Evolutionary conservation across 2,329 filamentous ascomycete species (phyloP).

Genomic region (Monilinia laxa): DNA sequence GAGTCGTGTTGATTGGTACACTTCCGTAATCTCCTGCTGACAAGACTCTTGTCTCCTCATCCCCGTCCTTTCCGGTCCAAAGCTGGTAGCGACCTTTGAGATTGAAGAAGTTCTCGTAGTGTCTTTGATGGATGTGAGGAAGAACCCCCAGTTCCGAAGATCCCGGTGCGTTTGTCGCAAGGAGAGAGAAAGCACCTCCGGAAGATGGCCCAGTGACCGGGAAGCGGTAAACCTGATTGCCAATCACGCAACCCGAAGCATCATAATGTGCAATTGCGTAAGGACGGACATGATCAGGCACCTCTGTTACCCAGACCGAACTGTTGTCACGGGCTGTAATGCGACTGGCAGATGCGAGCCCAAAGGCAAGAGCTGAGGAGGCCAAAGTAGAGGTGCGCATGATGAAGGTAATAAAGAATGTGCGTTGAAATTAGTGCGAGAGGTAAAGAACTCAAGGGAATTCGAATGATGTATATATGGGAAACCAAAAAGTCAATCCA

Average conservation of each 20-base stretch:
- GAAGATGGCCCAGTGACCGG: slow-evolving; percentile 48
- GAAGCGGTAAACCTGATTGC: slow-evolving; percentile 45
- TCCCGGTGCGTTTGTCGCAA: slow-evolving; percentile 46
- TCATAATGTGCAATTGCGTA: slow-evolving; percentile 33
- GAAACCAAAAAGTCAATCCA: background rate
- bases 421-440: background rate
- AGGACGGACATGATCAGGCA: slow-evolving; percentile 32
- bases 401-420: slow-evolving; percentile 9
- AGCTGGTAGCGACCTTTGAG: slow-evolving; percentile 48
- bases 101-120: slow-evolving; percentile 48
- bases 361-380: slow-evolving; percentile 7
- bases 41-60: slow-evolving; percentile 44
- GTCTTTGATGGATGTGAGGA: slow-evolving; percentile 45
- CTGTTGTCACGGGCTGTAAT: slow-evolving; percentile 3
- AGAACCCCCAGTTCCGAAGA: slow-evolving; percentile 41
- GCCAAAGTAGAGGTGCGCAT: slow-evolving; percentile 17
- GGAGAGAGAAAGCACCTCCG: slow-evolving; percentile 46
- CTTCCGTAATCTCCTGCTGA: slow-evolving; percentile 48
- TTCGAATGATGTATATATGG: slow-evolving; percentile 3
- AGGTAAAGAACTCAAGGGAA: background rate
- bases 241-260: slow-evolving; percentile 38
- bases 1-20: slow-evolving; percentile 47
- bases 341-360: background rate
- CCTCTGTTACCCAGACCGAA: slow-evolving; percentile 32
- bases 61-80: slow-evolving; percentile 42